A percentile compares a stretch with the other conserved stretches of the same genome.
phyloP scores from a whole-genome alignment of 148 eudicot species.

The Cornus florida region DNA sequence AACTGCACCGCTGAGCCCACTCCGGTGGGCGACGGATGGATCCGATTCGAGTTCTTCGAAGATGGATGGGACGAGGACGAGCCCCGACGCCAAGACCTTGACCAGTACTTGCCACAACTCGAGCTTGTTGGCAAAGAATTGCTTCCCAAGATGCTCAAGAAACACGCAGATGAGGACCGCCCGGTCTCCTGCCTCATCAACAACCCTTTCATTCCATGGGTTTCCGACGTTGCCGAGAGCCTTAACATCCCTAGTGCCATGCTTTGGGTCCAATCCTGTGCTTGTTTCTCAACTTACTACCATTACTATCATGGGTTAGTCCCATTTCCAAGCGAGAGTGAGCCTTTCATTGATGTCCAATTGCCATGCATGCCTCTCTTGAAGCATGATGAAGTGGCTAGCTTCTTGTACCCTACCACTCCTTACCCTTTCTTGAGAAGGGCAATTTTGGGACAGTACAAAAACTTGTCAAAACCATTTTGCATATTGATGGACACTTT shows the following conservation, averaged over 20 bases:
- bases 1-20: slow-evolving; percentile 30
- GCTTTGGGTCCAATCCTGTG: slow-evolving; percentile 82
- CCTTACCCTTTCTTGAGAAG: slow-evolving; percentile 51
- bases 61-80: slow-evolving; percentile 51
- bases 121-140: slow-evolving; percentile 45
- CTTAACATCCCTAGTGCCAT: slow-evolving; percentile 58
- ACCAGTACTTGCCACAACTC: slow-evolving; percentile 45
- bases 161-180: slow-evolving; percentile 38
- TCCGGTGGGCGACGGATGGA: slow-evolving; percentile 58
- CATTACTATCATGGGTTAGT: slow-evolving; percentile 43
- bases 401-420: slow-evolving; percentile 64
- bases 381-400: slow-evolving; percentile 70
- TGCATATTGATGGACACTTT: slow-evolving; percentile 74
- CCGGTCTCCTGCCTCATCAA: slow-evolving; percentile 75
- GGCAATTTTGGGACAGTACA: slow-evolving; percentile 63
- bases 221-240: slow-evolving; percentile 66
- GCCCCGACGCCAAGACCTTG: slow-evolving; percentile 39
- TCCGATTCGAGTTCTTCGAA: slow-evolving; percentile 70
- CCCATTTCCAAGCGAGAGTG: slow-evolving; percentile 55
- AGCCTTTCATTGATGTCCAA: slow-evolving; percentile 47
- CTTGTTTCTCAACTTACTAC: slow-evolving; percentile 61
- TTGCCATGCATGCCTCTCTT: slow-evolving; percentile 57
- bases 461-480: slow-evolving; percentile 49
- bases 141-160: slow-evolving; percentile 48
- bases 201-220: slow-evolving; percentile 89